Percentiles rank a stretch among this genome's conserved stretches.
These are phyloP conservation scores for Beauveria bassiana DNA, from an alignment of 2,329 filamentous ascomycete genomes.

Conservation along the genomic window DNA sequence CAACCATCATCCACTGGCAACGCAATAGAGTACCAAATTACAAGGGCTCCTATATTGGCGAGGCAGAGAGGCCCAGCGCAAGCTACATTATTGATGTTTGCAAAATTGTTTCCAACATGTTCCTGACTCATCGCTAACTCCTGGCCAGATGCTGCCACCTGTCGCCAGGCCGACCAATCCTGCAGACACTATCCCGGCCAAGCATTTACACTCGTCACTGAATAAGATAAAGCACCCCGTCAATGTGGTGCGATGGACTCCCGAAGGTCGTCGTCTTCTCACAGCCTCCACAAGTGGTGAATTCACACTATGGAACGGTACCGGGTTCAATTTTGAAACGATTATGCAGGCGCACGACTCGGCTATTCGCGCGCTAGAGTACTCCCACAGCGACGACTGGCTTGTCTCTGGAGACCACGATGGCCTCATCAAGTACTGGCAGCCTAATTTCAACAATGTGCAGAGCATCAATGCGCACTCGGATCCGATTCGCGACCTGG, in stretches of 20 bases:
- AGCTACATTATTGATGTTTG: slow-evolving; percentile 87
- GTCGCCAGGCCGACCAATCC: slow-evolving; percentile 65
- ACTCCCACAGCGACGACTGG: slow-evolving; percentile 96
- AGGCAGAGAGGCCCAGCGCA: slow-evolving; percentile 74
- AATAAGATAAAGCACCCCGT: slow-evolving; percentile 98
- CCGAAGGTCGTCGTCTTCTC: slow-evolving; percentile 82
- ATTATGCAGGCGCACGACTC: slow-evolving; percentile 97
- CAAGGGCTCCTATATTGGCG: slow-evolving; percentile 61
- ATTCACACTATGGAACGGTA: slow-evolving; percentile 98
- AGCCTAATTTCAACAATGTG: slow-evolving; percentile 98
- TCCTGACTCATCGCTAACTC: slow-evolving; percentile 15
- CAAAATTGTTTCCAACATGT: slow-evolving; percentile 11
- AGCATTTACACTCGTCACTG: slow-evolving; percentile 92
- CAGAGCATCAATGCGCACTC: slow-evolving; percentile 87
- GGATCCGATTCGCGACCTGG: slow-evolving; percentile 82
- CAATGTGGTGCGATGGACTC: slow-evolving; percentile 96
- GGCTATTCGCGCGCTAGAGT: slow-evolving; percentile 73
- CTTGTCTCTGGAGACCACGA: slow-evolving; percentile 92
- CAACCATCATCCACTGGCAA: slow-evolving; percentile 87
- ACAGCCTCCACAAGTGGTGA: slow-evolving; percentile 95
- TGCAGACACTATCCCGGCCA: slow-evolving; percentile 84
- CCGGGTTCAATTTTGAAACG: slow-evolving; percentile 98
- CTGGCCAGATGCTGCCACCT: slow-evolving; percentile 72
- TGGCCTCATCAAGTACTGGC: slow-evolving; percentile 96
- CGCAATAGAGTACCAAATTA: slow-evolving; percentile 64